phyloP scores from a whole-genome alignment of 257 asterid species.

The Solanum chaucha region DNA sequence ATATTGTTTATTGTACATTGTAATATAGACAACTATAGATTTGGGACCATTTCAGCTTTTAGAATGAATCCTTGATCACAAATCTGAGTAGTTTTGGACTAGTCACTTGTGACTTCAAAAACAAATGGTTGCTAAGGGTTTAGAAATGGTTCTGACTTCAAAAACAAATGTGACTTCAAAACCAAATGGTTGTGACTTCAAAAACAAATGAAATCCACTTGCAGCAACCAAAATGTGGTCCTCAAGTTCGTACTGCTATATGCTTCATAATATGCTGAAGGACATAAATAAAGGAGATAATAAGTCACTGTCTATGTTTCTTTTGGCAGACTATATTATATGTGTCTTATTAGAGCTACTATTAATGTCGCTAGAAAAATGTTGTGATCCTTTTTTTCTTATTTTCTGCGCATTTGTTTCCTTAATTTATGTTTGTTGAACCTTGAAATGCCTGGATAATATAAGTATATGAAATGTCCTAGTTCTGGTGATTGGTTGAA shows the following conservation, averaged over 20 bases:
- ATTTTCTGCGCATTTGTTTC: not conserved
- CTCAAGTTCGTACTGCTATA: not conserved
- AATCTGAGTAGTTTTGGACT: not conserved
- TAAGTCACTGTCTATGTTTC: not conserved
- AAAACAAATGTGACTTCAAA: too few species aligned
- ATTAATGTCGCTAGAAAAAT: not conserved
- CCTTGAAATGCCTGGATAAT: too few species aligned
- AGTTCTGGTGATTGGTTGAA: too few species aligned
- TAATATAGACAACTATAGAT: not conserved
- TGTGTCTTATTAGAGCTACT: not conserved
- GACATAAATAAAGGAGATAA: conserved; percentile 3
- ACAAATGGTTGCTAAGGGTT: not conserved
- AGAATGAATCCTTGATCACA: not conserved
- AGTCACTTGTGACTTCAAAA: not conserved
- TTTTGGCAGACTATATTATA: not conserved
- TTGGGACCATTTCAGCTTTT: not conserved
- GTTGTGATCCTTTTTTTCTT: not conserved
- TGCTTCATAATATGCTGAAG: conserved; percentile 3
- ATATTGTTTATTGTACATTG: not conserved
- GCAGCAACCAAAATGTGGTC: conserved; percentile 18
- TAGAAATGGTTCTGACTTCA: not conserved
- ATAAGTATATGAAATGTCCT: too few species aligned
- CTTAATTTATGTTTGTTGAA: not conserved
- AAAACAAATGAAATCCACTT: not conserved
- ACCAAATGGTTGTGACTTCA: not conserved